Evolutionary conservation across 257 asterid genomes (phyloP).

Genomic region (Solanum habrochaites): DNA sequence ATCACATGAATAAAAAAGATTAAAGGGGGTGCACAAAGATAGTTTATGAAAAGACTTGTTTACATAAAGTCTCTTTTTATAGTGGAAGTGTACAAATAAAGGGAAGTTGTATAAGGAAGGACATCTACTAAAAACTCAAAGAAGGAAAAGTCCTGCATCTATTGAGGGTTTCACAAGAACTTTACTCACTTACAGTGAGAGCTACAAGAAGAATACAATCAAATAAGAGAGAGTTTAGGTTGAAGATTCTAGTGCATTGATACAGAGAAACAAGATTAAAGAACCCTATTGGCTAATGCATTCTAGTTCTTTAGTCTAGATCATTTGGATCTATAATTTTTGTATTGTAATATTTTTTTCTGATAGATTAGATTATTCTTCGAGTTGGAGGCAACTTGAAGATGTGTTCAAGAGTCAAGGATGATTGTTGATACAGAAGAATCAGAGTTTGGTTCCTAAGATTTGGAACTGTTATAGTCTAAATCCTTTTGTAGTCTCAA

Average conservation of each 20-base stretch:
- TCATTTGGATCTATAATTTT: too few species aligned
- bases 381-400: too few species aligned
- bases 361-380: too few species aligned
- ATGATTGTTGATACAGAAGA: too few species aligned
- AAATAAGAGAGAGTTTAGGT: too few species aligned
- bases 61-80: too few species aligned
- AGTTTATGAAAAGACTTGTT: neutral
- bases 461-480: too few species aligned
- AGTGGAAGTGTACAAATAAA: neutral
- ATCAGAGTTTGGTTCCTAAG: too few species aligned
- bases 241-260: too few species aligned
- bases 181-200: neutral
- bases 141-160: neutral
- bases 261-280: neutral
- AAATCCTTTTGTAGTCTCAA: too few species aligned
- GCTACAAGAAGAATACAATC: neutral
- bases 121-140: neutral
- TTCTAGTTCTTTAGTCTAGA: neutral
- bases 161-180: neutral
- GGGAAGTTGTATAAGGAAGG: neutral
- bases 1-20: neutral
- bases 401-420: too few species aligned
- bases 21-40: neutral
- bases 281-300: neutral
- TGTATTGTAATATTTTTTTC: too few species aligned